Conservation (phyloP, 495 filamentous ascomycete species). For the Hypoxylon intermedium region DNA sequence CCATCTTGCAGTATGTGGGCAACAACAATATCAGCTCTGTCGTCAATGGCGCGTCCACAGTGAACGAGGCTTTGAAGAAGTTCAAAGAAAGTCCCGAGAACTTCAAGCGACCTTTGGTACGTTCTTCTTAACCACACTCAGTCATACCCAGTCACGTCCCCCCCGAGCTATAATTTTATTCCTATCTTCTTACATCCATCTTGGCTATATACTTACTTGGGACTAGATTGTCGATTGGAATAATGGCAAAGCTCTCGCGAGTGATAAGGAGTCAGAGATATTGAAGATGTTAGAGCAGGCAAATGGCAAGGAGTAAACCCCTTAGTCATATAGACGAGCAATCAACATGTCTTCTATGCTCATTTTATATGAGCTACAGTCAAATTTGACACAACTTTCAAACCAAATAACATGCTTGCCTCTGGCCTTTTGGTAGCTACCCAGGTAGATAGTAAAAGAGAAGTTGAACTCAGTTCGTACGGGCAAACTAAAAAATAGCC, state of each 20-base stretch:
- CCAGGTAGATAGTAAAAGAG: too few relatives aligned
- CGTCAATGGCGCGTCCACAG: slow-evolving; percentile 72
- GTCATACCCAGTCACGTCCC: too few relatives aligned
- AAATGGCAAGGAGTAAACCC: slow-evolving; percentile 15
- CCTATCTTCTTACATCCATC: background rate
- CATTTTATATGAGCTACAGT: background rate
- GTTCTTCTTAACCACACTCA: slow-evolving; percentile 28
- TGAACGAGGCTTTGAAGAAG: slow-evolving; percentile 77
- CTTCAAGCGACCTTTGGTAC: slow-evolving; percentile 76
- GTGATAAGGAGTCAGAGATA: slow-evolving; percentile 83
- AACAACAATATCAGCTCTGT: slow-evolving; percentile 61
- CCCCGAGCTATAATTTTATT: too few relatives aligned
- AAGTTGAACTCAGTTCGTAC: too few relatives aligned
- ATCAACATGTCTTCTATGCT: background rate
- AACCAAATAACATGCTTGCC: background rate
- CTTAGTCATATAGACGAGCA: too few relatives aligned
- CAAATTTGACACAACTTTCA: background rate
- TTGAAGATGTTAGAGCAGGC: slow-evolving; percentile 68
- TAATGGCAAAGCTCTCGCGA: slow-evolving; percentile 79
- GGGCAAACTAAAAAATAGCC: too few relatives aligned
- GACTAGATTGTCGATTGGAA: slow-evolving; percentile 88
- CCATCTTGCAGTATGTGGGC: slow-evolving; percentile 85
- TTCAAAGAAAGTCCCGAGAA: slow-evolving; percentile 64
- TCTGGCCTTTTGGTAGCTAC: too few relatives aligned
- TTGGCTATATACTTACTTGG: slow-evolving; percentile 5